Evolutionary conservation across 257 asterid species (phyloP).

Genomic region (Salvia rosmarinus): DNA sequence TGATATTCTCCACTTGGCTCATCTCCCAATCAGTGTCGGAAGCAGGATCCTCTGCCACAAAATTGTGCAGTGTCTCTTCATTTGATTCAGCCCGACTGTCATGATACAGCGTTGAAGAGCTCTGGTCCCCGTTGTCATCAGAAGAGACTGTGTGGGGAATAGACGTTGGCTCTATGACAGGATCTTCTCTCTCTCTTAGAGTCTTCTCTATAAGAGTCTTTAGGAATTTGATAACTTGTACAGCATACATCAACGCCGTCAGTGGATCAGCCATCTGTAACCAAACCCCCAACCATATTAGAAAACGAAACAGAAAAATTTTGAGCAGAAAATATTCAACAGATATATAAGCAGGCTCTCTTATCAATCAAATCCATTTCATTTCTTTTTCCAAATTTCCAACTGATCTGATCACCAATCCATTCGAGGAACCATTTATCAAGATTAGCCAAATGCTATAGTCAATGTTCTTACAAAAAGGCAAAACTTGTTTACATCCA

Average conservation of each 20-base stretch:
- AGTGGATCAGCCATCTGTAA: slow-evolving; percentile 85
- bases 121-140: slow-evolving; percentile 66
- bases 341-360: not conserved
- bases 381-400: not conserved
- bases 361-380: not conserved
- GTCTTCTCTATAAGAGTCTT: slow-evolving; percentile 79
- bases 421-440: not conserved
- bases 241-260: slow-evolving; percentile 88
- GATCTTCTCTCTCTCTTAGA: slow-evolving; percentile 71
- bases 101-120: slow-evolving; percentile 39
- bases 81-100: slow-evolving; percentile 37
- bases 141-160: slow-evolving; percentile 49
- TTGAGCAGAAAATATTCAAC: not conserved
- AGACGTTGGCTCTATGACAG: slow-evolving; percentile 49
- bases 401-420: not conserved
- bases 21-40: slow-evolving; percentile 40
- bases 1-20: slow-evolving; percentile 26
- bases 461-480: not conserved
- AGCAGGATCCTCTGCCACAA: slow-evolving; percentile 47
- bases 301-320: not conserved
- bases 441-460: not conserved
- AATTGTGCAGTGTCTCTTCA: slow-evolving; percentile 38
- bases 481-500: too few species aligned
- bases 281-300: slow-evolving; percentile 4
- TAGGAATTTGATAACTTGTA: slow-evolving; percentile 88